A percentile compares a stretch with the other conserved stretches of the same genome.
Conservation (phyloP, 2,329 filamentous ascomycete genomes). For the Aspergillus cejpii region DNA sequence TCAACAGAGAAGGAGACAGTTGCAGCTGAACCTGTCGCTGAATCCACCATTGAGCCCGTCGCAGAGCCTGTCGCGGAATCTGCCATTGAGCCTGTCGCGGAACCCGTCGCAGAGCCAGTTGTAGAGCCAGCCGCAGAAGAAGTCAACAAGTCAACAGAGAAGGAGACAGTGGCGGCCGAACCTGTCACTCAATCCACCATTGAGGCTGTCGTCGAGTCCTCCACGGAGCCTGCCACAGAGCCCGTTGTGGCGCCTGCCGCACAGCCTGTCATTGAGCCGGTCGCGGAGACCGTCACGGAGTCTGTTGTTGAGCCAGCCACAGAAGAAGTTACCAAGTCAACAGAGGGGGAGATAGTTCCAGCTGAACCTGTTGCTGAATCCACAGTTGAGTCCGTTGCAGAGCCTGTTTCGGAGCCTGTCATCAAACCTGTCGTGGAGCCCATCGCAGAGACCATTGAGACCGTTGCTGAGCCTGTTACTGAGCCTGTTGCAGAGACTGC, state of each 20-base stretch:
- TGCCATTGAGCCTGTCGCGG: slow-evolving; percentile 1
- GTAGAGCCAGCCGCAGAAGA: slow-evolving; percentile 3
- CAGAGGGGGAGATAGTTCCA: neutral
- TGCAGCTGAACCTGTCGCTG: neutral
- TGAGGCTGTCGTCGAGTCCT: slow-evolving; percentile 4
- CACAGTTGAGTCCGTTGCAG: slow-evolving; percentile 1
- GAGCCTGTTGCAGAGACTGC: neutral
- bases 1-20: neutral
- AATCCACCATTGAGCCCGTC: neutral
- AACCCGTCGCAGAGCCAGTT: neutral
- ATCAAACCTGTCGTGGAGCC: neutral
- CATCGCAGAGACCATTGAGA: neutral
- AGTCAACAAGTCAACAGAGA: no score
- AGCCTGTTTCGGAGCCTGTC: slow-evolving; percentile 4
- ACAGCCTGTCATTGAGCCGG: slow-evolving; percentile 5
- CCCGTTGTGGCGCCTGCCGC: slow-evolving; percentile 5
- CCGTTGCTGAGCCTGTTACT: neutral
- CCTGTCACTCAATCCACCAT: slow-evolving; percentile 1
- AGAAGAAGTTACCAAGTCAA: neutral
- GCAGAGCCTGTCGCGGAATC: slow-evolving; percentile 7
- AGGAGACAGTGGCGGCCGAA: slow-evolving; percentile 9
- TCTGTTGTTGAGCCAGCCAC: slow-evolving; percentile 5
- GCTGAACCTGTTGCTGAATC: slow-evolving; percentile 5
- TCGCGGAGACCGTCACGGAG: slow-evolving; percentile 1
- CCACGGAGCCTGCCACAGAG: slow-evolving; percentile 1